Evolutionary conservation across 441 rosid genomes (phyloP), one percentile per base, ranked within the genome.

Genomic region (Francoa sonchifolia): DNA sequence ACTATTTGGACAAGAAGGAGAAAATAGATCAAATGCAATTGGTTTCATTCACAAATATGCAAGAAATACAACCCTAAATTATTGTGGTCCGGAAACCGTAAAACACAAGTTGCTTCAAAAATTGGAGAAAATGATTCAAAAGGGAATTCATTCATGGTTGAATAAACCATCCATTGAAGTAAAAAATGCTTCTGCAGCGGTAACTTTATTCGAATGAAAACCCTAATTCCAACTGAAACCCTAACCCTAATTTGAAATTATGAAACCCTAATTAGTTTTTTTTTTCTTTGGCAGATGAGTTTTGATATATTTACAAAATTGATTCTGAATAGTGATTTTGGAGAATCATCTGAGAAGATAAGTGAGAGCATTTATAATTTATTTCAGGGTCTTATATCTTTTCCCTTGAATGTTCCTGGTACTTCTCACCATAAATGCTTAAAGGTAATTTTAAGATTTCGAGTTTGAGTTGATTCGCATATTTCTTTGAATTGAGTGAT

Each of bases 391-490:
- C 32, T 51, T 12, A 15, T 57, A 34, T 40, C 63, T 18, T 53
- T 63, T 15, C 68, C 75, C 13, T 10, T 65, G 19, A 65, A 69
- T 26, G n/a, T 65, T 18, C 71, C 68, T 12, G 68, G 71, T 8
- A 65, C 71, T 23, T 20, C 54, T 1, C 58, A 42, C 45, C 48
- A 51, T 22, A 55, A 42, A 30, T 61, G 71, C 39, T 36, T 62
- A 9, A 11, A 48, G 63, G 71, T 65, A 62, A 25, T 10, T 1
- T n/a, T n/a, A 8, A 32, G 3, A 12, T 5, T n/a, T n/a, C n/a
- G n/a, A n/a, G n/a, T n/a, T n/a, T n/a, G n/a, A n/a, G n/a, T n/a
- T n/a, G n/a, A n/a, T n/a, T n/a, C n/a, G n/a, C n/a, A n/a, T n/a
- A n/a, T n/a, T n/a, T n/a, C n/a, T n/a, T n/a, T n/a, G n/a, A n/a